Evolutionary conservation across 2,329 filamentous ascomycete species (phyloP).

Genomic region (Cordyceps farinosa): DNA sequence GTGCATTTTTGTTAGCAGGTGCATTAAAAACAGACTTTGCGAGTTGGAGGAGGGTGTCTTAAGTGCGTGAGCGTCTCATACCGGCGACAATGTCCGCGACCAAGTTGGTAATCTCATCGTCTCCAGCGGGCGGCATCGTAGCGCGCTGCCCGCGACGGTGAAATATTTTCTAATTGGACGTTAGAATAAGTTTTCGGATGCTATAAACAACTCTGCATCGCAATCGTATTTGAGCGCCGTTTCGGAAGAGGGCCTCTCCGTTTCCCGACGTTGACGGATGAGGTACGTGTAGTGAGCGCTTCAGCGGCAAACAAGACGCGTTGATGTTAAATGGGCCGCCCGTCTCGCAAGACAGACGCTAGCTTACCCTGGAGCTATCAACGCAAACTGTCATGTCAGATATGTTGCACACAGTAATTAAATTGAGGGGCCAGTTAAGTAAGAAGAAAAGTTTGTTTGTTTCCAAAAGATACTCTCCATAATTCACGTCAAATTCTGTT

Average conservation of each 20-base stretch:
- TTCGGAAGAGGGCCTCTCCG: background rate
- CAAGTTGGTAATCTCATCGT: constrained; percentile 34
- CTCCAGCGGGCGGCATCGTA: constrained; percentile 24
- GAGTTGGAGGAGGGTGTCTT: background rate
- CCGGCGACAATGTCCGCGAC: constrained; percentile 34
- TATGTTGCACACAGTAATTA: too few species aligned
- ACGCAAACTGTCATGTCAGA: background rate
- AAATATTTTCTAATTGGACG: background rate
- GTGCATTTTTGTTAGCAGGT: background rate
- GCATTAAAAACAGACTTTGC: background rate
- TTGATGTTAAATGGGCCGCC: background rate
- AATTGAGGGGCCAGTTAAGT: too few species aligned
- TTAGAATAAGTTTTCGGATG: background rate
- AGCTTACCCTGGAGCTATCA: background rate
- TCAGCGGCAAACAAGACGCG: background rate
- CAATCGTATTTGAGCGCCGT: background rate
- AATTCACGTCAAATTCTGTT: too few species aligned
- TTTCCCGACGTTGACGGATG: background rate
- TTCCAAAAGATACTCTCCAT: too few species aligned
- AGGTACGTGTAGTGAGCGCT: background rate
- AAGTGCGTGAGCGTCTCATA: constrained; percentile 5
- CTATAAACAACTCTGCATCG: background rate
- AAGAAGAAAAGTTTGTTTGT: too few species aligned
- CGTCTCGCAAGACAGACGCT: background rate
- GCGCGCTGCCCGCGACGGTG: background rate